These are phyloP conservation scores for Clarkia xantiana DNA, from an alignment of 345 rosid species.

Conservation along the genomic window DNA sequence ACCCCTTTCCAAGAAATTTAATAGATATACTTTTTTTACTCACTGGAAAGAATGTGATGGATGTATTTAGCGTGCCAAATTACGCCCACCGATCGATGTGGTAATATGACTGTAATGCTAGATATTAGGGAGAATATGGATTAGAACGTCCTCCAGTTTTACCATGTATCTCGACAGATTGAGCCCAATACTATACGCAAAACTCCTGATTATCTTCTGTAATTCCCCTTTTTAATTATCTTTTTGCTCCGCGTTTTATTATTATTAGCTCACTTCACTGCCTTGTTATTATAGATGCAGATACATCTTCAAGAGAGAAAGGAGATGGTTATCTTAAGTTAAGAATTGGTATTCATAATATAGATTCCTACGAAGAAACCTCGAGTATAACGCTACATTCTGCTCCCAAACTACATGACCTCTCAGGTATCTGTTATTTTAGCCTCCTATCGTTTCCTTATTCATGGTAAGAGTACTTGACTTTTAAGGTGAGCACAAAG, in stretches of 20 bases:
- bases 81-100: constrained; percentile 89
- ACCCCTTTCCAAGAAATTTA: too few species aligned
- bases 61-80: constrained; percentile 91
- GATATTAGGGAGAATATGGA: constrained; percentile 95
- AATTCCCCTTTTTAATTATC: constrained; percentile 33
- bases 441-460: too few species aligned
- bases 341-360: too few species aligned
- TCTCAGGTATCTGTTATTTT: too few species aligned
- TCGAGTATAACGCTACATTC: too few species aligned
- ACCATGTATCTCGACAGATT: constrained; percentile 85
- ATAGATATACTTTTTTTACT: too few species aligned
- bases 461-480: too few species aligned
- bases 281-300: constrained; percentile 13
- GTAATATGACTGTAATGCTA: constrained; percentile 92
- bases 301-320: constrained; percentile 25
- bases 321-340: constrained; percentile 30
- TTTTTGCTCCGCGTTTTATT: constrained; percentile 14
- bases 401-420: too few species aligned
- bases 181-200: constrained; percentile 91
- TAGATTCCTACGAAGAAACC: background rate
- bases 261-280: background rate
- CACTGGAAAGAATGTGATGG: constrained; percentile 82
- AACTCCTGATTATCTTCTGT: constrained; percentile 96
- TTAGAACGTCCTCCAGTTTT: constrained; percentile 83
- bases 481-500: too few species aligned